Evolutionary conservation across 331 rosid species (phyloP).

Genomic region (Spiraea crenata): DNA sequence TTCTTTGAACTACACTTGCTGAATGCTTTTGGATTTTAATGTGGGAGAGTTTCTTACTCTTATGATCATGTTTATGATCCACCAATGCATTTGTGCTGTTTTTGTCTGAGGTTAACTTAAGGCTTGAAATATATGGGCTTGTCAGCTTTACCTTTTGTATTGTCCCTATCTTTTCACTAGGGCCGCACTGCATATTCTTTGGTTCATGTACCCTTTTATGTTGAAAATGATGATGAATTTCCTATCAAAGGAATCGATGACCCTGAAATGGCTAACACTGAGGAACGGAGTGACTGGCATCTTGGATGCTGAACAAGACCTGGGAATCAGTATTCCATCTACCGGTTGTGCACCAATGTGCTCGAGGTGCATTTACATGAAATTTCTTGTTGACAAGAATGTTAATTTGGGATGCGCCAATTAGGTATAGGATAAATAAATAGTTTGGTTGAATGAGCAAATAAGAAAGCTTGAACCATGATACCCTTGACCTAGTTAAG

Average conservation of each 20-base stretch:
- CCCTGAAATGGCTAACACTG: constrained; percentile 25
- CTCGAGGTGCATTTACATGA: constrained; percentile 49
- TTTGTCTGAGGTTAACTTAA: neutral
- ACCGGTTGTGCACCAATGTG: constrained; percentile 31
- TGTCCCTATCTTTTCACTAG: neutral
- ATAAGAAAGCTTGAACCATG: neutral
- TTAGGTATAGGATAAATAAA: neutral
- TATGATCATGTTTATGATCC: neutral
- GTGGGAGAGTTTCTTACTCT: neutral
- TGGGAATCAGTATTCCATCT: constrained; percentile 28
- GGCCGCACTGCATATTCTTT: constrained; percentile 10
- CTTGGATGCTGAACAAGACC: constrained; percentile 48
- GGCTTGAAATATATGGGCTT: neutral
- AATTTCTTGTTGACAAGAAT: constrained; percentile 8
- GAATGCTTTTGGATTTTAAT: neutral
- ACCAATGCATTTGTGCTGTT: neutral
- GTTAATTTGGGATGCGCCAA: neutral
- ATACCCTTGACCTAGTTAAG: neutral
- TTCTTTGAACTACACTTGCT: neutral
- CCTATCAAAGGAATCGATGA: constrained; percentile 31
- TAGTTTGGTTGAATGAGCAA: neutral
- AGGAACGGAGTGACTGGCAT: constrained; percentile 27
- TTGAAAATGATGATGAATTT: constrained; percentile 44
- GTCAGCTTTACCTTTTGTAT: neutral
- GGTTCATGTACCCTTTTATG: constrained; percentile 1